A percentile compares a stretch with the other conserved stretches of the same genome.
phyloP scores from a whole-genome alignment of 139 green algal species.

The Trebouxia sp. region DNA sequence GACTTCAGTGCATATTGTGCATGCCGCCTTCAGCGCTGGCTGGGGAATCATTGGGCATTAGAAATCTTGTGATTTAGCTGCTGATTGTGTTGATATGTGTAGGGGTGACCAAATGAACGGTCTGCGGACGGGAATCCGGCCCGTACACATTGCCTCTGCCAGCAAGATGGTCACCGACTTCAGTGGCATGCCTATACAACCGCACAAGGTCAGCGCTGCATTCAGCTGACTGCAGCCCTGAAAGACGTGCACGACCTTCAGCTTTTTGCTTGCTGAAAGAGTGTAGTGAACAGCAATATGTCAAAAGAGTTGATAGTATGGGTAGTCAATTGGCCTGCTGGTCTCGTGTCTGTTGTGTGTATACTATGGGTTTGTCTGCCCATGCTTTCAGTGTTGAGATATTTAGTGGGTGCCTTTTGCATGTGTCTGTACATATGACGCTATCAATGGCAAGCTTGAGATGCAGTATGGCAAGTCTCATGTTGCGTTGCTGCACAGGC shows the following conservation, averaged over 20 bases:
- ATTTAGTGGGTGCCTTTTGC: no score
- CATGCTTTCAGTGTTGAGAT: no score
- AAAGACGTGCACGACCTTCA: not conserved
- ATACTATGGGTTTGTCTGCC: no score
- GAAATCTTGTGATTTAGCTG: not conserved
- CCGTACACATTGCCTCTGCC: conserved; percentile 86
- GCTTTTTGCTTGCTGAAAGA: no score
- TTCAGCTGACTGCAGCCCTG: not conserved
- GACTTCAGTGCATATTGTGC: no score
- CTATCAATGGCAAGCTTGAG: not conserved
- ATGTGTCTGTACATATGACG: no score
- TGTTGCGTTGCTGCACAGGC: conserved; percentile 48
- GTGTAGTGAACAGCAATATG: no score
- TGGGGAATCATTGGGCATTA: not conserved
- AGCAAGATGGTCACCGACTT: conserved; percentile 94
- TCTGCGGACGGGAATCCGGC: conserved; percentile 88
- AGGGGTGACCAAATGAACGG: conserved; percentile 79
- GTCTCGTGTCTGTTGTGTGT: no score
- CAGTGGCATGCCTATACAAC: conserved; percentile 91
- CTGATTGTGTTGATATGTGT: not conserved
- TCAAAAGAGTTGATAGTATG: no score
- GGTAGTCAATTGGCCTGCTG: no score
- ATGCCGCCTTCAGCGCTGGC: no score
- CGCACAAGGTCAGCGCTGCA: conserved; percentile 81
- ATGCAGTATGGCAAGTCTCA: not conserved